These are phyloP conservation scores for Septoria linicola DNA, from an alignment of 2,329 filamentous ascomycete genomes.

Conservation along the genomic window DNA sequence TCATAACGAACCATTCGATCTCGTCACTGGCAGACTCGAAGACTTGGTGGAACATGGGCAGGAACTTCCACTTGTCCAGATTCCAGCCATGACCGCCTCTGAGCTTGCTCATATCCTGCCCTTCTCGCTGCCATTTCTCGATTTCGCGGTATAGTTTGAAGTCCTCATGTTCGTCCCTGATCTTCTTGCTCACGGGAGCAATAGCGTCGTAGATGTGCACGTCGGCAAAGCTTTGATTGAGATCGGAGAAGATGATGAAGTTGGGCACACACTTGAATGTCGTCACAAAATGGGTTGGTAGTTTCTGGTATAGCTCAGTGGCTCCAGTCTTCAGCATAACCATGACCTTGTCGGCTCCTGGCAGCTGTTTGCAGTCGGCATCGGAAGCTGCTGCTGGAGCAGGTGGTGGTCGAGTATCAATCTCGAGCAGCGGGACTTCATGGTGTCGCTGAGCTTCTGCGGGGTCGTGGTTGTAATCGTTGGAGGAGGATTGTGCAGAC, in stretches of 20 bases:
- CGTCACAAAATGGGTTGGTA: constrained; percentile 56
- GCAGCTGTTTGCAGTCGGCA: constrained; percentile 26
- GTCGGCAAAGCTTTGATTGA: constrained; percentile 48
- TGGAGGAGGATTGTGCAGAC: no score
- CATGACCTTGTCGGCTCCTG: constrained; percentile 51
- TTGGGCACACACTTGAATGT: constrained; percentile 52
- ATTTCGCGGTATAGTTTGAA: constrained; percentile 38
- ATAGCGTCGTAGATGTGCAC: constrained; percentile 40
- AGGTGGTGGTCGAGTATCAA: constrained; percentile 8
- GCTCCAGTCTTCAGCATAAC: constrained; percentile 61
- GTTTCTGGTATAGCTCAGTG: constrained; percentile 56
- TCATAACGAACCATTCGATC: constrained; percentile 58
- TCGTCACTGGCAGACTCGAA: constrained; percentile 47
- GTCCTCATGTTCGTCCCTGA: constrained; percentile 35
- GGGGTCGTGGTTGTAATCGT: no score
- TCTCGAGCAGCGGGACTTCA: not conserved
- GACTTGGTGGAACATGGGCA: constrained; percentile 55
- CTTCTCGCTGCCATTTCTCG: constrained; percentile 34
- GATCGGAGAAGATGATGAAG: constrained; percentile 53
- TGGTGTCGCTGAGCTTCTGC: not conserved
- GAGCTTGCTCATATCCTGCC: constrained; percentile 35
- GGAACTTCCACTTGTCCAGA: constrained; percentile 59
- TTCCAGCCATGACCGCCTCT: constrained; percentile 48
- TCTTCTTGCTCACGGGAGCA: constrained; percentile 31
- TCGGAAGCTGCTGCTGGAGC: not conserved